Conservation (phyloP, 2,329 filamentous ascomycete species). For the Claviceps cyperi region DNA sequence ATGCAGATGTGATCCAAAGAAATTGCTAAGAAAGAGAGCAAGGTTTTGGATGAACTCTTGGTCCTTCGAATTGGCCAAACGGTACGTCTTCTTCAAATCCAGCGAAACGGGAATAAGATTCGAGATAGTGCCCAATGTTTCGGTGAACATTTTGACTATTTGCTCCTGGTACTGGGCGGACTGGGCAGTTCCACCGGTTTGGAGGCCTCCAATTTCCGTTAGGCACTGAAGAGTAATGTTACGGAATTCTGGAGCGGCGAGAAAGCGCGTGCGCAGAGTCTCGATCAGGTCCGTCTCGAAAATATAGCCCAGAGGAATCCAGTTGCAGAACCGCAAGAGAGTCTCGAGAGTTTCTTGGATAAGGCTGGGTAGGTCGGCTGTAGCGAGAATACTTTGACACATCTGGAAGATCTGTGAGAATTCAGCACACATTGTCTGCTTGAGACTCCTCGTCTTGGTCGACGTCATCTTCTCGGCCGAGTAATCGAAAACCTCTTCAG, state of each 20-base stretch:
- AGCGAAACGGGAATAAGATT: constrained; percentile 84
- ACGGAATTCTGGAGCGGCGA: constrained; percentile 86
- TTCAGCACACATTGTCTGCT: constrained; percentile 97
- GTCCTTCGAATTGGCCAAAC: constrained; percentile 78
- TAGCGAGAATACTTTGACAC: constrained; percentile 87
- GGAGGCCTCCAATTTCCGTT: constrained; percentile 90
- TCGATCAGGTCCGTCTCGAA: constrained; percentile 97
- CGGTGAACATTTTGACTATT: constrained; percentile 95
- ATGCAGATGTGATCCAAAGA: constrained; percentile 84
- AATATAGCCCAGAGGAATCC: constrained; percentile 96
- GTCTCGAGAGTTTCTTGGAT: constrained; percentile 97
- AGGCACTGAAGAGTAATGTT: constrained; percentile 94
- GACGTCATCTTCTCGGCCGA: constrained; percentile 99
- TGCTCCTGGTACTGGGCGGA: constrained; percentile 79
- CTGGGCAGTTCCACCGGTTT: constrained; percentile 58
- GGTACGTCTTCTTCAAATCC: constrained; percentile 83
- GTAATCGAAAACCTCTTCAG: constrained; percentile 97
- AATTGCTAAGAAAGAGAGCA: constrained; percentile 90
- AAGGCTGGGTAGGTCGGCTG: constrained; percentile 73
- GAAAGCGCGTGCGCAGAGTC: constrained; percentile 79
- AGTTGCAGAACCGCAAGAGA: constrained; percentile 90
- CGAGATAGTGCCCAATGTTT: constrained; percentile 82
- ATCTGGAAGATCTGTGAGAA: constrained; percentile 98
- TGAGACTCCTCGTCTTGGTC: constrained; percentile 86
- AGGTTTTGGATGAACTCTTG: constrained; percentile 98